These are phyloP conservation scores for Curvularia verruculosa DNA, from an alignment of 2,329 filamentous ascomycete species.

Conservation along the genomic window DNA sequence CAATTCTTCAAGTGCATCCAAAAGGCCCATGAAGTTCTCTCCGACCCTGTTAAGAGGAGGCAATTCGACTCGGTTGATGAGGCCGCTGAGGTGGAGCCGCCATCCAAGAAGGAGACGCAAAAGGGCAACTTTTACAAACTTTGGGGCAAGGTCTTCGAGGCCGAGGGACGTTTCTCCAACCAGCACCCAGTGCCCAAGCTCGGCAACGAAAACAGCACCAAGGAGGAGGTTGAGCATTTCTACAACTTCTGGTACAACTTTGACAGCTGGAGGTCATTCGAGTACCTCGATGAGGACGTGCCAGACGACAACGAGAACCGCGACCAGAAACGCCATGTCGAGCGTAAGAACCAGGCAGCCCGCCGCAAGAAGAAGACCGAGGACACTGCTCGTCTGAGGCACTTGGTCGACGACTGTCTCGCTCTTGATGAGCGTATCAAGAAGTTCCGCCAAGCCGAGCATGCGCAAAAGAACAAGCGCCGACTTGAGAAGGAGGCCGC, in stretches of 20 bases:
- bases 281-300: slow-evolving; percentile 98
- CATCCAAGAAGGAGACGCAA: slow-evolving; percentile 85
- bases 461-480: slow-evolving; percentile 96
- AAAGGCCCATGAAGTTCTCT: slow-evolving; percentile 91
- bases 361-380: slow-evolving; percentile 99
- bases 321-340: slow-evolving; percentile 97
- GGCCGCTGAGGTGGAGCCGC: slow-evolving; percentile 87
- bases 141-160: slow-evolving; percentile 88
- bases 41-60: slow-evolving; percentile 88
- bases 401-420: slow-evolving; percentile 85
- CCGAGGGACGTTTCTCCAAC: slow-evolving; percentile 92
- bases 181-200: slow-evolving; percentile 85
- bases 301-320: slow-evolving; percentile 99
- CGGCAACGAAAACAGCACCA: slow-evolving; percentile 80
- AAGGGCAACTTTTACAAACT: slow-evolving; percentile 95
- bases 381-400: slow-evolving; percentile 88
- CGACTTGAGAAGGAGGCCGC: slow-evolving; percentile 87
- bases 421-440: slow-evolving; percentile 94
- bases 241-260: slow-evolving; percentile 99
- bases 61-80: slow-evolving; percentile 98
- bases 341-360: slow-evolving; percentile 97
- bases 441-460: slow-evolving; percentile 90
- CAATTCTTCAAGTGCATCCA: slow-evolving; percentile 99
- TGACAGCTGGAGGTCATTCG: slow-evolving; percentile 95
- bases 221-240: slow-evolving; percentile 90